Evolutionary conservation across 495 filamentous ascomycete species (phyloP), one percentile per base, ranked within the genome.

Genomic region (Elaphomyces granulatus): DNA sequence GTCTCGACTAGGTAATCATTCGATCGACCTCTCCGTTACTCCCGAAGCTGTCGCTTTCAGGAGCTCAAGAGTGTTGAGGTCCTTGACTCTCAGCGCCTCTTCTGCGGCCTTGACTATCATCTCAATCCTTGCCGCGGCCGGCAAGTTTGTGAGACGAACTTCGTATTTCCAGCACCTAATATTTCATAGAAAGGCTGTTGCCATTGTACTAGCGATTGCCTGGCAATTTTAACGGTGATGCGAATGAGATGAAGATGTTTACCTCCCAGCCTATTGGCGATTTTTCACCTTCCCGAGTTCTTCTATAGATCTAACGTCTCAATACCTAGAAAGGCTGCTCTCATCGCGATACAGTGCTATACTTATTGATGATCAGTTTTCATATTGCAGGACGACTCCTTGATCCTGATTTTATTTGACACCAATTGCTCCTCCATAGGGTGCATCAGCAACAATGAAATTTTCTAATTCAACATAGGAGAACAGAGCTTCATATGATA

Each of bases 181-280:
- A 82, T 73, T 49, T 87, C 83, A 68, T 80, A 95, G 61, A 92
- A 98, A 6, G 92, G 84, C 78, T 84, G 47, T 52, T 20, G 31
- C 40, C 8, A 44, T 31, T 41, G 28, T 48, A 49, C 54, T 16
- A 56, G 56, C 47, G 41, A 36, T 16, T 48, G 23, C 44, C 35
- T 36, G n/a, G n/a, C n/a, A n/a, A n/a, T n/a, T n/a, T n/a, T n/a
- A n/a, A n/a, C n/a, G n/a, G n/a, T n/a, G n/a, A n/a, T n/a, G n/a
- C n/a, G n/a, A n/a, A n/a, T n/a, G n/a, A n/a, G n/a, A n/a, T n/a
- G n/a, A n/a, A n/a, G n/a, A n/a, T 30, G 42, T 69, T 60, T 62
- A 83, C 80, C 72, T 90, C 86, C 92, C 92, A 98, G 32, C 87
- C 90, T 53, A 98, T 95, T n/a, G 90, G 82, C 34, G 78, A 83